Conservation (phyloP, 2,329 filamentous ascomycete genomes). For the Gremmenia infestans region DNA sequence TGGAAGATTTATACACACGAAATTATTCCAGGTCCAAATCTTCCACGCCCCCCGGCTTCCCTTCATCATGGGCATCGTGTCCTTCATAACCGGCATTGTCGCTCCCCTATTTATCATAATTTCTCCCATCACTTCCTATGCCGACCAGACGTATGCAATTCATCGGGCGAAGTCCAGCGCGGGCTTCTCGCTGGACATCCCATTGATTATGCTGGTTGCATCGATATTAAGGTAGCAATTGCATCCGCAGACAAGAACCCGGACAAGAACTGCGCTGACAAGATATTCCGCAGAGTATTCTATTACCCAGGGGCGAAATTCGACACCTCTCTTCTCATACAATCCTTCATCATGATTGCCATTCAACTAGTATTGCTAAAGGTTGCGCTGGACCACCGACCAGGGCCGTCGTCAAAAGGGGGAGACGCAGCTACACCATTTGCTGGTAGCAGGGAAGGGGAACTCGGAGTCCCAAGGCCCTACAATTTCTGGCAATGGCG, state of each 20-base stretch:
- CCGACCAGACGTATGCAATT: conserved; percentile 62
- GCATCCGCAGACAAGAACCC: background rate
- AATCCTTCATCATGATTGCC: conserved; percentile 60
- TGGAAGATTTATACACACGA: conserved; percentile 1
- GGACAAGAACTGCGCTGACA: conserved; percentile 8
- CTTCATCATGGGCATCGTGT: conserved; percentile 28
- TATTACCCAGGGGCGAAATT: conserved; percentile 65
- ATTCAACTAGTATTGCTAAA: conserved; percentile 62
- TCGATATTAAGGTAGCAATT: conserved; percentile 54
- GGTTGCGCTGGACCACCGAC: conserved; percentile 64
- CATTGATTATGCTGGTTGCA: conserved; percentile 66
- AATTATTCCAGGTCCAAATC: background rate
- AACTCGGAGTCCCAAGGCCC: conserved; percentile 47
- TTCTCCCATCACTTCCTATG: conserved; percentile 61
- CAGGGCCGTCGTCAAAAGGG: conserved; percentile 52
- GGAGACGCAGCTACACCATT: conserved; percentile 61
- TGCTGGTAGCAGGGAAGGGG: conserved; percentile 35
- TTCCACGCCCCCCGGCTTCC: background rate
- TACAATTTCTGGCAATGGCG: conserved; percentile 84
- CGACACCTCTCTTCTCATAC: conserved; percentile 57
- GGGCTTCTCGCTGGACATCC: conserved; percentile 67
- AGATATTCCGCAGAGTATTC: conserved; percentile 48
- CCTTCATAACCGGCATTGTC: conserved; percentile 46
- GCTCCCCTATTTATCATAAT: conserved; percentile 60
- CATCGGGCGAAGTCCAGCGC: conserved; percentile 58